These are phyloP conservation scores for Parathielavia hyrcaniae DNA, from an alignment of 495 filamentous ascomycete genomes.

Conservation along the genomic window DNA sequence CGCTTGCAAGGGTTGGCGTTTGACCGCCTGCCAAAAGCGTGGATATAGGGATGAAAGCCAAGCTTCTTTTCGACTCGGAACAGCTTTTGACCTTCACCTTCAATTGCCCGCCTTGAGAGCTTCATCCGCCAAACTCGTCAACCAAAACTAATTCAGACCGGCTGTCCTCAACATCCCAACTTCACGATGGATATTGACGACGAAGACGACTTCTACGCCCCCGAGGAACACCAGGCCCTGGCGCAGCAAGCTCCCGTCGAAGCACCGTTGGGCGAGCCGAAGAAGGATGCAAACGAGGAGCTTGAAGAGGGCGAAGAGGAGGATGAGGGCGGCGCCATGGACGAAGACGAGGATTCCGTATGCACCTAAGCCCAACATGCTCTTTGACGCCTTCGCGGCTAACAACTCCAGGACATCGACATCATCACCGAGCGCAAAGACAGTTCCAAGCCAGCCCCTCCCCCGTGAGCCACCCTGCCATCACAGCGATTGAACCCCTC, in stretches of 20 bases:
- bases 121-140: neutral
- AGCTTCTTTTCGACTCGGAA: neutral
- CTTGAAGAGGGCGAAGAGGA: constrained; percentile 56
- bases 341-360: constrained; percentile 58
- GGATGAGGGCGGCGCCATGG: constrained; percentile 68
- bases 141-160: neutral
- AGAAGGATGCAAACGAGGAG: constrained; percentile 39
- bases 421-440: constrained; percentile 88
- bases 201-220: constrained; percentile 64
- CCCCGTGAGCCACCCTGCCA: constrained; percentile 44
- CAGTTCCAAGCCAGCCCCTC: constrained; percentile 62
- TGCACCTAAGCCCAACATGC: neutral
- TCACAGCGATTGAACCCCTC: neutral
- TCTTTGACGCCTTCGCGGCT: constrained; percentile 15
- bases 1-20: constrained; percentile 12
- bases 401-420: constrained; percentile 68
- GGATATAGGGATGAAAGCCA: neutral
- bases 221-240: constrained; percentile 38
- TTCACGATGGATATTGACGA: constrained; percentile 58
- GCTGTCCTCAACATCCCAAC: constrained; percentile 8
- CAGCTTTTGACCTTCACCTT: neutral
- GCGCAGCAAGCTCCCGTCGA: constrained; percentile 20
- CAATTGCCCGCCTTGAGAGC: neutral
- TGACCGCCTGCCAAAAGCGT: constrained; percentile 29
- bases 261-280: constrained; percentile 16